A percentile compares a stretch with the other conserved stretches of the same genome.
These are phyloP conservation scores for Xylaria curta DNA, from an alignment of 495 filamentous ascomycete genomes.

Conservation along the genomic window DNA sequence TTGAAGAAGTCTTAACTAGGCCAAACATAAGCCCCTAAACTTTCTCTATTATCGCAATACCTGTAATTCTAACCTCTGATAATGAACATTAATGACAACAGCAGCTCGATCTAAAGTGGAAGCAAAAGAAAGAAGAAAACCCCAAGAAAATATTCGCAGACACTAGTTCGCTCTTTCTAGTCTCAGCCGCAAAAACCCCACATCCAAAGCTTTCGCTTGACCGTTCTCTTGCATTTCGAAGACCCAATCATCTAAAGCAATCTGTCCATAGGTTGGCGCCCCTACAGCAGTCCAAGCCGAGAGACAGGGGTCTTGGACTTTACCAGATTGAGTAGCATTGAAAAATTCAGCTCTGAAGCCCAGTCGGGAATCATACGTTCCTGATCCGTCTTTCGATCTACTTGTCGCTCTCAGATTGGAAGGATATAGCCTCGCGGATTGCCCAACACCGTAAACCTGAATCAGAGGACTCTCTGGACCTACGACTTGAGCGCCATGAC, in stretches of 20 bases:
- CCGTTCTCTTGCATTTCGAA: conserved; percentile 44
- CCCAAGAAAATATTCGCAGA: neutral
- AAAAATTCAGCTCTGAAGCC: conserved; percentile 25
- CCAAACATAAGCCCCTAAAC: neutral
- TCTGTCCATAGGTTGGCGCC: conserved; percentile 40
- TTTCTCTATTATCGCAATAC: neutral
- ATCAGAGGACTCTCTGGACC: conserved; percentile 15
- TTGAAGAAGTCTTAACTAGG: neutral
- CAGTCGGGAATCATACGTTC: conserved; percentile 21
- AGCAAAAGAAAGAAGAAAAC: neutral
- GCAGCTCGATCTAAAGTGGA: neutral
- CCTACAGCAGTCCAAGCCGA: conserved; percentile 41
- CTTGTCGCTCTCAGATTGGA: conserved; percentile 13
- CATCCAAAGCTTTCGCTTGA: conserved; percentile 38
- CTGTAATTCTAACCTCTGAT: neutral
- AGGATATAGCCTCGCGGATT: conserved; percentile 16
- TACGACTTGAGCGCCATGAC: conserved; percentile 16
- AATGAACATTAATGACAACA: neutral
- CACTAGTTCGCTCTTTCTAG: conserved; percentile 1
- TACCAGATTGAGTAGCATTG: neutral
- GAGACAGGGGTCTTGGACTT: conserved; percentile 29
- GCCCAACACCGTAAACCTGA: neutral
- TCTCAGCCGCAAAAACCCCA: conserved; percentile 35
- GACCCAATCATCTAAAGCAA: conserved; percentile 52
- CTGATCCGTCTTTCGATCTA: neutral